These are phyloP conservation scores for Crithidia thermophila DNA, from an alignment of 208 protist species.

Conservation along the genomic window DNA sequence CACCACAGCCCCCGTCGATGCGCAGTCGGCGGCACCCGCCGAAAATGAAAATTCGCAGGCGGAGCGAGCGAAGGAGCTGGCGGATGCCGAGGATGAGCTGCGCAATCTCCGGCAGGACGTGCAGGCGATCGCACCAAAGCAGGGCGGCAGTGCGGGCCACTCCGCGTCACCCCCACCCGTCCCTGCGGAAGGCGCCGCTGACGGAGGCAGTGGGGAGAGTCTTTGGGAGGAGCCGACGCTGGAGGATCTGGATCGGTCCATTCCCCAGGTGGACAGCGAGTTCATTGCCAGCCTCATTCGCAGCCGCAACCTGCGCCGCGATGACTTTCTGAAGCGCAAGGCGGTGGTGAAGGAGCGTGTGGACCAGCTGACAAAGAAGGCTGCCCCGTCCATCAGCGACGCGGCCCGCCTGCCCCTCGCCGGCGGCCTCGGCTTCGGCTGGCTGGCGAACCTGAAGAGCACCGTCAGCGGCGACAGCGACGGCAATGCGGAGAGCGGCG, in stretches of 20 bases:
- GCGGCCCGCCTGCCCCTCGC: constrained; percentile 38
- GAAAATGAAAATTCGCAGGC: too few relatives aligned
- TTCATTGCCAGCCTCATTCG: constrained; percentile 79
- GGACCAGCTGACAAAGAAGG: constrained; percentile 45
- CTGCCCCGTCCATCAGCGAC: constrained; percentile 39
- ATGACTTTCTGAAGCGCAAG: constrained; percentile 59
- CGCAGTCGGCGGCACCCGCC: too few relatives aligned
- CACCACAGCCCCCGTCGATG: too few relatives aligned
- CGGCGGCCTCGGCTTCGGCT: constrained; percentile 35
- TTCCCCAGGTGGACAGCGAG: constrained; percentile 80
- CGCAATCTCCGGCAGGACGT: constrained; percentile 12
- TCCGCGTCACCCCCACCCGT: constrained; percentile 1
- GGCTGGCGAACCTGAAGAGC: constrained; percentile 11
- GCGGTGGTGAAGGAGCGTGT: constrained; percentile 46
- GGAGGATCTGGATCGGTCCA: constrained; percentile 72
- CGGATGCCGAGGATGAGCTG: too few relatives aligned
- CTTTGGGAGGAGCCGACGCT: constrained; percentile 73
- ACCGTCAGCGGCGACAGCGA: constrained; percentile 2
- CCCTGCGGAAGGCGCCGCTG: background rate
- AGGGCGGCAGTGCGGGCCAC: background rate
- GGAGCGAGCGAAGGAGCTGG: too few relatives aligned
- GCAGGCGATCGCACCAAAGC: background rate
- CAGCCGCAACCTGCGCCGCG: constrained; percentile 47
- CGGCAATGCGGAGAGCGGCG: constrained; percentile 18
- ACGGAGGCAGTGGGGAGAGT: background rate